A percentile compares a stretch with the other conserved stretches of the same genome.
Evolutionary conservation across 2,329 filamentous ascomycete genomes (phyloP).

Genomic region (Drechslerella dactyloides): DNA sequence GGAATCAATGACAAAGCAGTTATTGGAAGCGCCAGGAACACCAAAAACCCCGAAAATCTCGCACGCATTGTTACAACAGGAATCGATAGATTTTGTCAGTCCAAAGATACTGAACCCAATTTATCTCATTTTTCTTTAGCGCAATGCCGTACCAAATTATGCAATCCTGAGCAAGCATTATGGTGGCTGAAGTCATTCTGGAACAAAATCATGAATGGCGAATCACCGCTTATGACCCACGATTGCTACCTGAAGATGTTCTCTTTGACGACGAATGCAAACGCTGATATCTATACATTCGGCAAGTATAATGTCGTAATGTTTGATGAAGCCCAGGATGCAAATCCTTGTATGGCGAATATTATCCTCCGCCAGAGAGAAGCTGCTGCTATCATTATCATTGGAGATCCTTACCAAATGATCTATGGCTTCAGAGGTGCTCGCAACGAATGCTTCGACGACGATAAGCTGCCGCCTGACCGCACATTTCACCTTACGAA

Average conservation of each 20-base stretch:
- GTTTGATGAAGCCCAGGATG: conserved; percentile 54
- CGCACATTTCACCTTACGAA: conserved; percentile 49
- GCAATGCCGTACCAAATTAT: conserved; percentile 38
- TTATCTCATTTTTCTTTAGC: conserved; percentile 25
- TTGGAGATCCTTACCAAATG: conserved; percentile 54
- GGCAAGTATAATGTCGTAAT: conserved; percentile 52
- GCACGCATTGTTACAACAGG: conserved; percentile 36
- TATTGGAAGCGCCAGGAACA: conserved; percentile 24
- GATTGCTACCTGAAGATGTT: conserved; percentile 53
- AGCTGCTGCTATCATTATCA: conserved; percentile 49
- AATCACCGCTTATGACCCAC: conserved; percentile 49
- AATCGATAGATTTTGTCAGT: conserved; percentile 45
- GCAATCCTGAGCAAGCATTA: conserved; percentile 42
- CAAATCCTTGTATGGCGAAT: conserved; percentile 51
- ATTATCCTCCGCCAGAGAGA: conserved; percentile 52
- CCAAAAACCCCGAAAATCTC: conserved; percentile 38
- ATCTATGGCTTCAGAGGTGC: conserved; percentile 53
- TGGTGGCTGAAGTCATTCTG: conserved; percentile 45
- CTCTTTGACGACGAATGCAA: conserved; percentile 25
- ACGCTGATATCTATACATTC: conserved; percentile 50
- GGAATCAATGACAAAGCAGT: background rate
- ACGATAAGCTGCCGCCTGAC: conserved; percentile 43
- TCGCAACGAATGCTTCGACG: conserved; percentile 52
- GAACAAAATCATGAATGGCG: conserved; percentile 36
- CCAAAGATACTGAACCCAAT: conserved; percentile 23